Evolutionary conservation across 2,329 filamentous ascomycete genomes (phyloP), one percentile per base, ranked within the genome.

Genomic region (Talaromyces sp.): DNA sequence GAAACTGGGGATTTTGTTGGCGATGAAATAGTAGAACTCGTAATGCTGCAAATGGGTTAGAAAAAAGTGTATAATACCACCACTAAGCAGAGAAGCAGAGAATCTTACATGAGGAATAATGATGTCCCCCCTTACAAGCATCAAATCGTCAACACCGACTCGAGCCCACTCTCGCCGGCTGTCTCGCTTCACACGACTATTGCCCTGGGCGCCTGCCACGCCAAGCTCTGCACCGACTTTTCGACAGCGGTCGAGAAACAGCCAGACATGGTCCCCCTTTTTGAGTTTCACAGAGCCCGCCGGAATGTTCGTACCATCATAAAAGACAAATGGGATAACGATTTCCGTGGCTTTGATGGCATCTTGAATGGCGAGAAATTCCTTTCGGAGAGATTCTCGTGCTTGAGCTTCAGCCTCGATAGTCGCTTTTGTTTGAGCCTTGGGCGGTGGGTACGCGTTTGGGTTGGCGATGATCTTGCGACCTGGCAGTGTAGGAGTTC

Each of bases 11-110:
- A 79, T 67, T 57, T 73, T 68, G 64, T 97, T 97, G 74, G 96
- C 88, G 72, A 97, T 87, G 77, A 99, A 97, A 77, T 93, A 94
- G 74, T 97, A 94, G 72, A 99, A 92, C 65, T 97, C 93, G 72
- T 95, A 97, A 75, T 99, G 94, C 91, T 97, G 71, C 3, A 41
- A 38, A 19, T 51, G 46, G 63, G 21, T 62, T 38, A 63, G 50
- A 59, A 58, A 54, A 14, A 38, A n/a, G 35, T 7, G 17, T 38
- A 38, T 41, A 19, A 21, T 11, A 46, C 12, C 8, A 24, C 21
- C n/a, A 46, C 19, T 9, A 24, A 17, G 11, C 9, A 12, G 19
- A n/a, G 19, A 24, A 17, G 11, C 9, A 12, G 19, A n/a, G 19
- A 12, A 46, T 35, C 89, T 81, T 79, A 96, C 92, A 81, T 96